Percentiles rank a stretch among this genome's conserved stretches.
These are phyloP conservation scores for Penicillium macrosclerotiorum DNA, from an alignment of 495 filamentous ascomycete species.

Conservation along the genomic window DNA sequence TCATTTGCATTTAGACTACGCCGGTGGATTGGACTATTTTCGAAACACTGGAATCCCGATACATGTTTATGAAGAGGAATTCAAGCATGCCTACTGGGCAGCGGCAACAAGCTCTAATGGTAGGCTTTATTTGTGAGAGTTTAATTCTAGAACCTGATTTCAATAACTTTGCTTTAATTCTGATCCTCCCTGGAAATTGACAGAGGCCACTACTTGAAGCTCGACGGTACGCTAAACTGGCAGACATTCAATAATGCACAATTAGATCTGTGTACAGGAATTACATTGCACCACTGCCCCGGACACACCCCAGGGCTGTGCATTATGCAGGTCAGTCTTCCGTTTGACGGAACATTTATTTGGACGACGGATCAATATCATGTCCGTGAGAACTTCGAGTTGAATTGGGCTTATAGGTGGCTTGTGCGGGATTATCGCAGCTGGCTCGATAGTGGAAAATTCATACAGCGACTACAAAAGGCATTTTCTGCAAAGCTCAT, in stretches of 20 bases:
- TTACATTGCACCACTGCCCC: constrained; percentile 38
- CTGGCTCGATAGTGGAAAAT: no score
- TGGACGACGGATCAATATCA: constrained; percentile 47
- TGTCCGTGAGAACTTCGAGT: constrained; percentile 39
- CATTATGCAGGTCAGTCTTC: constrained; percentile 40
- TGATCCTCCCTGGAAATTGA: no score
- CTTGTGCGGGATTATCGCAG: no score
- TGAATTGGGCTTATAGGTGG: no score
- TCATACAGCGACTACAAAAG: no score
- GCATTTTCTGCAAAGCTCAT: no score
- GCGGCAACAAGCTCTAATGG: constrained; percentile 42
- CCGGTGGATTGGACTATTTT: constrained; percentile 52
- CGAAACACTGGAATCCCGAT: constrained; percentile 49
- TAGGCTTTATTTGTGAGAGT: constrained; percentile 41
- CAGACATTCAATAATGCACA: constrained; percentile 28
- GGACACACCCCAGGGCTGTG: constrained; percentile 41
- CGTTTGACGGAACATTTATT: constrained; percentile 38
- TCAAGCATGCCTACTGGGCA: constrained; percentile 49
- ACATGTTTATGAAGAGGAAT: constrained; percentile 51
- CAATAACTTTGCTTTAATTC: no score
- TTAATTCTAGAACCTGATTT: no score
- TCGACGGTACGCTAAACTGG: constrained; percentile 35
- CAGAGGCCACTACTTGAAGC: constrained; percentile 39
- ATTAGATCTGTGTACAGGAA: constrained; percentile 36
- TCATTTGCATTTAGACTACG: constrained; percentile 55